These are phyloP conservation scores for Crotalaria pallida DNA, from an alignment of 306 rosid species.

Conservation along the genomic window DNA sequence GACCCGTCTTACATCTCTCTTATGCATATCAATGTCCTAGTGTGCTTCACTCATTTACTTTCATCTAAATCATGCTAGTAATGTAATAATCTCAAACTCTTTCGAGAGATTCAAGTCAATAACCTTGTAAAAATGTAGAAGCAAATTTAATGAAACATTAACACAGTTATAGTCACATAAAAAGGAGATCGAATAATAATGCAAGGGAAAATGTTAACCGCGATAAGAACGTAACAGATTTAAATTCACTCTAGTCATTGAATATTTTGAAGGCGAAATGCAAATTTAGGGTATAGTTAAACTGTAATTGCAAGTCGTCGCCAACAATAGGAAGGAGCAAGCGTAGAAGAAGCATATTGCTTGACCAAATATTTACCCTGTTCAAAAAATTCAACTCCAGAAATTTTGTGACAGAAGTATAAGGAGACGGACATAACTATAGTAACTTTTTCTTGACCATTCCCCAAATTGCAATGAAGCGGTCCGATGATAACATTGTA, in stretches of 20 bases:
- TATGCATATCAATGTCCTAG: no score
- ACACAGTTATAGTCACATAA: background rate
- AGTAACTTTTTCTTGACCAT: background rate
- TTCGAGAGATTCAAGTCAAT: no score
- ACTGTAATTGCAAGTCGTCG: background rate
- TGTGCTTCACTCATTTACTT: no score
- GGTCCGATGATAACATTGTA: background rate
- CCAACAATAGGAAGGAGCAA: background rate
- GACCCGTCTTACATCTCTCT: no score
- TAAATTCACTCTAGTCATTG: background rate
- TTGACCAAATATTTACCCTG: no score
- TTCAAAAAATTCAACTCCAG: background rate
- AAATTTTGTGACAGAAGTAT: background rate
- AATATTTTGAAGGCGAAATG: background rate
- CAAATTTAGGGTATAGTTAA: background rate
- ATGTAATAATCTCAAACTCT: no score
- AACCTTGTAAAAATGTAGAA: no score
- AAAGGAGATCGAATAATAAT: background rate
- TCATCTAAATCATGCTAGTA: no score
- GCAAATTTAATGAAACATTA: no score
- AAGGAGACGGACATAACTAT: background rate
- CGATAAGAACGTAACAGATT: background rate
- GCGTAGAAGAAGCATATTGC: background rate
- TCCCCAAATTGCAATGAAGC: slow-evolving; percentile 10
- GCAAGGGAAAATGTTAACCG: background rate